phyloP scores from a whole-genome alignment of 192 early-diverging fungal species.

The Umbelopsis sp. region DNA sequence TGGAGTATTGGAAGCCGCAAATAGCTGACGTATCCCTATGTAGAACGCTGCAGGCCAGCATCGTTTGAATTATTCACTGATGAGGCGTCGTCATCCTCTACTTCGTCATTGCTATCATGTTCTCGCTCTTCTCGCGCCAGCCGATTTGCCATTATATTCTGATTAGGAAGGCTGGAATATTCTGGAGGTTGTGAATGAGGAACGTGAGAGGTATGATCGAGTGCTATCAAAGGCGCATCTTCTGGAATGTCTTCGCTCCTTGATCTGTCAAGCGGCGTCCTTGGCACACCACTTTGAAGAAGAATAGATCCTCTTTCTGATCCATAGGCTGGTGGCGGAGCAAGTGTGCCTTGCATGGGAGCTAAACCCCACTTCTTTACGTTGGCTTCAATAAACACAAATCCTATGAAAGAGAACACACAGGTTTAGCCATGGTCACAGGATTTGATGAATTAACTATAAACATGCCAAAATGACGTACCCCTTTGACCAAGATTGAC shows the following conservation, averaged over 20 bases:
- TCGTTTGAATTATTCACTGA: background rate
- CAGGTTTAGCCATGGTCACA: background rate
- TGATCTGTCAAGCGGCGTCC: constrained; percentile 1
- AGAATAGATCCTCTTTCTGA: constrained; percentile 70
- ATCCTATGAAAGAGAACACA: constrained; percentile 45
- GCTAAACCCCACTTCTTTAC: constrained; percentile 85
- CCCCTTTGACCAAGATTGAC: constrained; percentile 49
- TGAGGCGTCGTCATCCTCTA: background rate
- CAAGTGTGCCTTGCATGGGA: constrained; percentile 67
- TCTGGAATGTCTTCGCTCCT: constrained; percentile 2
- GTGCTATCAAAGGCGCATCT: constrained; percentile 4
- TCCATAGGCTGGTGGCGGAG: constrained; percentile 80
- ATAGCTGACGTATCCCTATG: background rate
- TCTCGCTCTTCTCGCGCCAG: background rate
- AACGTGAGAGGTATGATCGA: constrained; percentile 6
- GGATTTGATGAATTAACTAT: background rate
- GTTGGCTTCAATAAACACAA: constrained; percentile 85
- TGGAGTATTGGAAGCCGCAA: background rate
- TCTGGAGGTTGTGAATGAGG: background rate
- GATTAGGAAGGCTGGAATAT: constrained; percentile 10
- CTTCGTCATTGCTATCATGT: no score
- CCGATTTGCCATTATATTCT: background rate
- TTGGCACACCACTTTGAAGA: constrained; percentile 39
- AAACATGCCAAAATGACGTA: background rate
- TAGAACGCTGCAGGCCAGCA: background rate